Conservation (phyloP, 805 yeast species). For the Schwanniomyces yamadae region DNA sequence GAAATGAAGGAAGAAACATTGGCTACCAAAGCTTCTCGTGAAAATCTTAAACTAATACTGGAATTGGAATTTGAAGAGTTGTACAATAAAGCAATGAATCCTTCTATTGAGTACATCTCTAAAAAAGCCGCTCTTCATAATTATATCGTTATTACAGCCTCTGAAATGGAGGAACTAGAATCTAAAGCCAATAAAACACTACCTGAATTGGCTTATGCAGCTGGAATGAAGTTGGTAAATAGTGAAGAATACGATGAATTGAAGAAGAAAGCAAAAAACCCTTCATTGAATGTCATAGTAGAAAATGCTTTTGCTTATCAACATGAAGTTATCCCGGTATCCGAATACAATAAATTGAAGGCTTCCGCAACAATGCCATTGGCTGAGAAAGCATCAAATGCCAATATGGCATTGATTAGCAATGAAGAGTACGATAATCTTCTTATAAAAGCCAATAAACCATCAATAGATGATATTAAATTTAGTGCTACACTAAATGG, state of each 20-base stretch:
- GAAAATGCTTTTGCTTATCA: slow-evolving; percentile 7
- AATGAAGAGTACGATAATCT: slow-evolving; percentile 31
- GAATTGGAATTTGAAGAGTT: slow-evolving; percentile 7
- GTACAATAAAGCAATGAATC: slow-evolving; percentile 11
- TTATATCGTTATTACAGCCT: slow-evolving; percentile 2
- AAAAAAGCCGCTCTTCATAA: slow-evolving; percentile 8
- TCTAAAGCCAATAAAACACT: slow-evolving; percentile 8
- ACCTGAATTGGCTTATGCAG: slow-evolving; percentile 9
- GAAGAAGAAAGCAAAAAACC: slow-evolving; percentile 6
- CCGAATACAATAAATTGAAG: slow-evolving; percentile 3
- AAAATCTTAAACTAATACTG: slow-evolving; percentile 13
- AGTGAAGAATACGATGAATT: slow-evolving; percentile 17
- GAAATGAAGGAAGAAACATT: slow-evolving; percentile 13
- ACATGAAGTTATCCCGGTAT: slow-evolving; percentile 4
- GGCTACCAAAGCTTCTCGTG: slow-evolving; percentile 11
- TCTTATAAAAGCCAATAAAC: slow-evolving; percentile 26
- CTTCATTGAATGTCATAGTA: slow-evolving; percentile 13
- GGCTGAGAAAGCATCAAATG: slow-evolving; percentile 14
- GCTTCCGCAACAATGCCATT: slow-evolving; percentile 13
- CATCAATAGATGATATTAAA: slow-evolving; percentile 25
- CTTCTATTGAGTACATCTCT: slow-evolving; percentile 13
- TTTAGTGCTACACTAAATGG: slow-evolving; percentile 28
- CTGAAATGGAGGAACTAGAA: not conserved
- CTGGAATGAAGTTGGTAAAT: slow-evolving; percentile 17
- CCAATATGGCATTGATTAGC: slow-evolving; percentile 18